Conservation (phyloP, 495 filamentous ascomycete species). For the Aspergillus affinis region DNA sequence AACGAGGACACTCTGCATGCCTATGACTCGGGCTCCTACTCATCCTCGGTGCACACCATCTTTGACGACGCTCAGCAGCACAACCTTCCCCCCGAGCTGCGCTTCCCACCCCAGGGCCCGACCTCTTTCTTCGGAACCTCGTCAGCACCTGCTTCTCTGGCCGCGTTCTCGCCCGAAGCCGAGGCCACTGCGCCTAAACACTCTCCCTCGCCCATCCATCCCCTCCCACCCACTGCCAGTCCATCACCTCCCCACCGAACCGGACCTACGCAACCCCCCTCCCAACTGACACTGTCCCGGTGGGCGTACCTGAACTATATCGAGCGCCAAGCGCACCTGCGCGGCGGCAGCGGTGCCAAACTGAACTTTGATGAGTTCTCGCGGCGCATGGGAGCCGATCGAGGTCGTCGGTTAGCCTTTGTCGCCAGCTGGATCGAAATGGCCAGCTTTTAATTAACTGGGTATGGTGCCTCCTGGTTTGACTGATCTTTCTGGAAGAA, state of each 20-base stretch:
- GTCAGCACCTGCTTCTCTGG: slow-evolving; percentile 33
- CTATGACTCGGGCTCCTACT: not conserved
- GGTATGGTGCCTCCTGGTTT: not conserved
- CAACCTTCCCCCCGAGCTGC: slow-evolving; percentile 27
- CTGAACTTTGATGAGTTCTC: slow-evolving; percentile 74
- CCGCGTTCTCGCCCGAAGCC: slow-evolving; percentile 35
- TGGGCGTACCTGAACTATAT: slow-evolving; percentile 56
- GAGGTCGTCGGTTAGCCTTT: slow-evolving; percentile 67
- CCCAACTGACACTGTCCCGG: slow-evolving; percentile 48
- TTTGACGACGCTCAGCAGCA: slow-evolving; percentile 12
- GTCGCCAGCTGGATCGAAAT: slow-evolving; percentile 86
- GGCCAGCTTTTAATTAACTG: slow-evolving; percentile 51
- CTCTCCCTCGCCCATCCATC: slow-evolving; percentile 38
- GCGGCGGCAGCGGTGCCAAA: slow-evolving; percentile 74
- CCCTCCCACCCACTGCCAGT: slow-evolving; percentile 31
- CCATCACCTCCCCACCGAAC: slow-evolving; percentile 15
- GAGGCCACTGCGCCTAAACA: slow-evolving; percentile 41
- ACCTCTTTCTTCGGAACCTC: slow-evolving; percentile 27
- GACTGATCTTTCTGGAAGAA: not conserved
- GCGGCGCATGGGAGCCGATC: slow-evolving; percentile 61
- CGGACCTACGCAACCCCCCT: slow-evolving; percentile 15
- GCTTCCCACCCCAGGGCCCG: slow-evolving; percentile 36
- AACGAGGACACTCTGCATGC: slow-evolving; percentile 30
- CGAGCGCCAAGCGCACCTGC: slow-evolving; percentile 61
- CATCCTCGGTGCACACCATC: slow-evolving; percentile 11